Percentiles rank a stretch among this genome's conserved stretches.
phyloP scores from a whole-genome alignment of 2,329 filamentous ascomycete genomes.

The Penicillium janthinellum region DNA sequence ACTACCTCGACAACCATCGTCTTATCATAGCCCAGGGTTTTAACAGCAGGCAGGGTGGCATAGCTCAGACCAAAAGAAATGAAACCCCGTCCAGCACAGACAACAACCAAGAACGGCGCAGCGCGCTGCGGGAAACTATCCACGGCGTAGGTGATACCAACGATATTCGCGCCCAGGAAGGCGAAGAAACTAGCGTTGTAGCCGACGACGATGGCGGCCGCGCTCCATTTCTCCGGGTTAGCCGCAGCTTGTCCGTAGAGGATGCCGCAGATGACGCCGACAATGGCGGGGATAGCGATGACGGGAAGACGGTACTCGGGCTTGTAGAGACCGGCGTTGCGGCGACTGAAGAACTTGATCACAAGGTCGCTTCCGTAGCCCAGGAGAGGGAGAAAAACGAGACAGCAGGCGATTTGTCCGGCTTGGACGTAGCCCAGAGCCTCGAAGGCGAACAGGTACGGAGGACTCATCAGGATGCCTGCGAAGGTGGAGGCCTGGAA shows the following conservation, averaged over 20 bases:
- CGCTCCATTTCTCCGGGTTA: slow-evolving; percentile 8
- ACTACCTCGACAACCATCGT: slow-evolving; percentile 6
- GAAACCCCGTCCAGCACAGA: slow-evolving; percentile 13
- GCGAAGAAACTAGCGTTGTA: slow-evolving; percentile 19
- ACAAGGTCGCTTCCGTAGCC: slow-evolving; percentile 16
- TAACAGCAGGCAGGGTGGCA: slow-evolving; percentile 12
- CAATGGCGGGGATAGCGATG: slow-evolving; percentile 13
- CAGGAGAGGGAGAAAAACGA: slow-evolving; percentile 14
- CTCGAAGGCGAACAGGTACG: slow-evolving; percentile 10
- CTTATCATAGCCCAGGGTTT: slow-evolving; percentile 11
- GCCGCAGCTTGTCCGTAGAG: slow-evolving; percentile 14
- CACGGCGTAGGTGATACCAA: slow-evolving; percentile 17
- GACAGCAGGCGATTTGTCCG: slow-evolving; percentile 14
- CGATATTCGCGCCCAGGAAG: slow-evolving; percentile 15
- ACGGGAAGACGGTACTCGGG: slow-evolving; percentile 14
- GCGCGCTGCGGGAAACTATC: slow-evolving; percentile 16
- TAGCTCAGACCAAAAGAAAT: slow-evolving; percentile 15
- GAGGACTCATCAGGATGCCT: slow-evolving; percentile 8
- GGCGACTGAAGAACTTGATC: slow-evolving; percentile 4
- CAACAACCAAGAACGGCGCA: slow-evolving; percentile 15
- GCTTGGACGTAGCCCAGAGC: slow-evolving; percentile 17
- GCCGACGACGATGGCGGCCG: slow-evolving; percentile 2
- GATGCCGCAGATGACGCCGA: slow-evolving; percentile 10
- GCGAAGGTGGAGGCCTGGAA: slow-evolving; percentile 14
- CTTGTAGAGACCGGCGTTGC: slow-evolving; percentile 11